phyloP scores from a whole-genome alignment of 345 rosid species.

The Leavenworthia alabamica region DNA sequence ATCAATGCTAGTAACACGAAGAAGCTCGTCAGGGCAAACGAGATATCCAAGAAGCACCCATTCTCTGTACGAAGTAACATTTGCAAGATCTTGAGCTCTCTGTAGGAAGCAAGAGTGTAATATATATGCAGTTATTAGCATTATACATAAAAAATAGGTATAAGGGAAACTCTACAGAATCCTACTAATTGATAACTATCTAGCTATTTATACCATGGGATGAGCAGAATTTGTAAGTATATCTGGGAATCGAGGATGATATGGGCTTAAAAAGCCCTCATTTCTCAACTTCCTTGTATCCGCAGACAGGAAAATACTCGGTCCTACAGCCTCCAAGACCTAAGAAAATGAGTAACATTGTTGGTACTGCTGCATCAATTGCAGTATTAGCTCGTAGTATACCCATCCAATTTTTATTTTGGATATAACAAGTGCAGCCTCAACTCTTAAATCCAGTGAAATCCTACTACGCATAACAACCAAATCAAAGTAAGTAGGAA shows the following conservation, averaged over 20 bases:
- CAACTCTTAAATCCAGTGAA: constrained; percentile 5
- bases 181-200: constrained; percentile 1
- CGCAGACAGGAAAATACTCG: constrained; percentile 83
- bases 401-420: neutral
- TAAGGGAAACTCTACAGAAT: neutral
- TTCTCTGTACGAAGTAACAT: constrained; percentile 91
- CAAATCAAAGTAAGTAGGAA: constrained; percentile 3
- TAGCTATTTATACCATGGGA: constrained; percentile 63
- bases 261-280: constrained; percentile 95
- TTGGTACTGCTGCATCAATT: constrained; percentile 4
- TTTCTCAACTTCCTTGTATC: constrained; percentile 96
- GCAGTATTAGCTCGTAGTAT: neutral
- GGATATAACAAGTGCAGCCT: constrained; percentile 3
- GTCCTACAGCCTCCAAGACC: constrained; percentile 99
- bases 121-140: constrained; percentile 16
- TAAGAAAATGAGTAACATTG: constrained; percentile 35
- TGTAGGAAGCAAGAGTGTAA: constrained; percentile 30
- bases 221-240: constrained; percentile 97
- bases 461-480: neutral
- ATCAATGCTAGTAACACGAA: constrained; percentile 96
- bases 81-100: constrained; percentile 99
- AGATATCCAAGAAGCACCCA: constrained; percentile 98
- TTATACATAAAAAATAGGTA: neutral
- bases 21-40: constrained; percentile 98
- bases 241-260: constrained; percentile 97